Conservation (phyloP, 208 protist species). For the Angomonas ambiguus region DNA sequence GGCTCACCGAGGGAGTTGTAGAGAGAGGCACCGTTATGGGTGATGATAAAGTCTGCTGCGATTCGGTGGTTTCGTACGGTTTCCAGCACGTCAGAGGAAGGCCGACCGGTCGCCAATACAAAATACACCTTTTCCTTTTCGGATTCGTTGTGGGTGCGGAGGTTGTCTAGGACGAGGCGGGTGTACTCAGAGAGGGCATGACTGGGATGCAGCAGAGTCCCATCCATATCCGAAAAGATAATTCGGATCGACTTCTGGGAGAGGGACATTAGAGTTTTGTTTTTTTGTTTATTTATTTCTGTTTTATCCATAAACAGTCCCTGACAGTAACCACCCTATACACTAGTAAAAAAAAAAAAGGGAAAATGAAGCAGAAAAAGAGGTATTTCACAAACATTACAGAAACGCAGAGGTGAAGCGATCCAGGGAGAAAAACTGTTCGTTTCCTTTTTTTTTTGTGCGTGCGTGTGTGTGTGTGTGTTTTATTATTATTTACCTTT, state of each 20-base stretch:
- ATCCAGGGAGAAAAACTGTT: no score
- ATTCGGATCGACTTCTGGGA: background rate
- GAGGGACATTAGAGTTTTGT: background rate
- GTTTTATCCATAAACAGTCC: no score
- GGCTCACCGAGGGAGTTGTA: slow-evolving; percentile 4
- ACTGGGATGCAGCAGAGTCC: slow-evolving; percentile 19
- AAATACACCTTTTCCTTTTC: slow-evolving; percentile 8
- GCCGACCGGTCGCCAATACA: slow-evolving; percentile 35
- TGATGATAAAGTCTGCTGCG: slow-evolving; percentile 29
- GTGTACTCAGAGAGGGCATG: slow-evolving; percentile 19
- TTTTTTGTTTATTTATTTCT: background rate
- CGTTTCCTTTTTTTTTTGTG: no score
- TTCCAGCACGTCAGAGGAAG: slow-evolving; percentile 27
- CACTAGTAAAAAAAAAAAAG: background rate
- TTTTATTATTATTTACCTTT: no score
- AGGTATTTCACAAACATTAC: background rate
- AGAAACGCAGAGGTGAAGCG: background rate
- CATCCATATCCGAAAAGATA: slow-evolving; percentile 26
- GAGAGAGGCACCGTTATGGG: slow-evolving; percentile 35
- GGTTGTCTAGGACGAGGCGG: background rate
- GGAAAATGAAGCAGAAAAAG: background rate
- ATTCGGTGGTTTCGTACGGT: slow-evolving; percentile 20
- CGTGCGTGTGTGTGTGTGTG: no score
- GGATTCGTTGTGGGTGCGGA: background rate
- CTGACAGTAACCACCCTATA: no score